Evolutionary conservation across 75 land plant genomes (phyloP).

Genomic region (Pinus albicaulis): DNA sequence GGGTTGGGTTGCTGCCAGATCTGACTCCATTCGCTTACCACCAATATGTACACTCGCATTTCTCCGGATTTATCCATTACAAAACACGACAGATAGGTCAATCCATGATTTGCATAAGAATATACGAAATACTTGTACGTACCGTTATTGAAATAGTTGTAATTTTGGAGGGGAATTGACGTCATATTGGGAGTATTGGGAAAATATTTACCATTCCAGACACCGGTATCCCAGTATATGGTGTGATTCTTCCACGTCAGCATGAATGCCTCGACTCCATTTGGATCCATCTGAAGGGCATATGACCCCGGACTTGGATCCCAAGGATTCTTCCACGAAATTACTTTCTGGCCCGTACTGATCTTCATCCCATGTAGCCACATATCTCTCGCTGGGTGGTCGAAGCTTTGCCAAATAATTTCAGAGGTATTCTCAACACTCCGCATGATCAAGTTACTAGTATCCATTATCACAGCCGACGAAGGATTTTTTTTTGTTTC

Average conservation of each 20-base stretch:
- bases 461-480: not conserved
- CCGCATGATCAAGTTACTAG: not conserved
- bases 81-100: no score
- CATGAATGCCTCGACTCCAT: constrained; percentile 17
- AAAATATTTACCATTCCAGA: not conserved
- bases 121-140: no score
- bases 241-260: constrained; percentile 32
- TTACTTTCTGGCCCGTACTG: constrained; percentile 13
- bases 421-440: not conserved
- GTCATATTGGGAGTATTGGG: no score
- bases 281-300: constrained; percentile 28
- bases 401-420: constrained; percentile 59
- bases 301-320: constrained; percentile 44
- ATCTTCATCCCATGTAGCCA: constrained; percentile 70
- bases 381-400: constrained; percentile 41
- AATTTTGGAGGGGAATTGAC: no score
- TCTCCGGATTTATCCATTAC: no score
- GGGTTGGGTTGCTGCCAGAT: no score
- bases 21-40: no score
- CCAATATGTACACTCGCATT: no score
- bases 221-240: constrained; percentile 46
- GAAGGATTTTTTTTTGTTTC: not conserved
- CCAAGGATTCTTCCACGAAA: constrained; percentile 32
- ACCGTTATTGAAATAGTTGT: no score
- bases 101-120: no score